phyloP scores from a whole-genome alignment of 495 filamentous ascomycete genomes.

The Penicillium samsonianum region DNA sequence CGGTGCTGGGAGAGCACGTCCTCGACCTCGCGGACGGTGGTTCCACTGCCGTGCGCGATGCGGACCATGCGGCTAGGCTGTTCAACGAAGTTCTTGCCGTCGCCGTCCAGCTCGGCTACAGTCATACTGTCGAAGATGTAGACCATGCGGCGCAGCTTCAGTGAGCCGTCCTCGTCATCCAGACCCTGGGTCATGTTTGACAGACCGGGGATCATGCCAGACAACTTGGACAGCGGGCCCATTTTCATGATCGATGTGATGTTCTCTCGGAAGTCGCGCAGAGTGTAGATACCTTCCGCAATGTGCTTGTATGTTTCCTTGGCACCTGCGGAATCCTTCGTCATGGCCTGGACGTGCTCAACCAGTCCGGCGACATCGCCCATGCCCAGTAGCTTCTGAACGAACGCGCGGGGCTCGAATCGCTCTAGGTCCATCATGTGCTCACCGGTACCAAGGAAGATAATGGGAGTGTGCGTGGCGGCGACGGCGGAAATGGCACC shows the following conservation, averaged over 20 bases:
- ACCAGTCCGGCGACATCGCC: constrained; percentile 94
- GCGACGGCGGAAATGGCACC: constrained; percentile 98
- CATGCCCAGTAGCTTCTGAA: constrained; percentile 92
- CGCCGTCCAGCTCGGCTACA: constrained; percentile 86
- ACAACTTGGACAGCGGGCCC: constrained; percentile 96
- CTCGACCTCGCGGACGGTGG: constrained; percentile 91
- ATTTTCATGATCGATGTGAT: constrained; percentile 99
- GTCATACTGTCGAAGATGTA: constrained; percentile 99
- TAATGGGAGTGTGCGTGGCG: constrained; percentile 93
- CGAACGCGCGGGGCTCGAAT: constrained; percentile 87
- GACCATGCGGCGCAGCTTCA: constrained; percentile 96
- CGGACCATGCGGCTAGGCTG: constrained; percentile 94
- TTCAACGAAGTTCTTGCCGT: constrained; percentile 91
- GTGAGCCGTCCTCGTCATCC: constrained; percentile 91
- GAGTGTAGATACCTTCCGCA: constrained; percentile 90
- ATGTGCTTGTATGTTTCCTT: constrained; percentile 99
- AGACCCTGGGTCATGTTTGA: constrained; percentile 89
- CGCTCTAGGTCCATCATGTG: constrained; percentile 94
- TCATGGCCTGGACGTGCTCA: constrained; percentile 96
- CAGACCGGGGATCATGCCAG: constrained; percentile 97
- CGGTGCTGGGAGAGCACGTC: constrained; percentile 95
- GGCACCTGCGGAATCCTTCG: constrained; percentile 72
- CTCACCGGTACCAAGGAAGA: constrained; percentile 96
- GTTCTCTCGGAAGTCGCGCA: constrained; percentile 93
- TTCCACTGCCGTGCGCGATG: constrained; percentile 85